Conservation (phyloP, 306 rosid species). For the Bauhinia variegata region DNA sequence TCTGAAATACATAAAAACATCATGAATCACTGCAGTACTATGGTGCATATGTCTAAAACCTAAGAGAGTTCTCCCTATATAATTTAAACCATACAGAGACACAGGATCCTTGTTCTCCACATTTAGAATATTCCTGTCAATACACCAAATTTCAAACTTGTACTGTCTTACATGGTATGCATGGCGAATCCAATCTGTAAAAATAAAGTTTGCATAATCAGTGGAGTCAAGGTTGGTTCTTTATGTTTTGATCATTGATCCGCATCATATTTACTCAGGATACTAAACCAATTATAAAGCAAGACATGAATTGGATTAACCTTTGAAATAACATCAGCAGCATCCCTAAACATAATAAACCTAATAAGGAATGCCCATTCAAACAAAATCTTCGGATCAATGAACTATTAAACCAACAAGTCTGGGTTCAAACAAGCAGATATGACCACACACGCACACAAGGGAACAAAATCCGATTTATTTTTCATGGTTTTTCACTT, state of each 20-base stretch:
- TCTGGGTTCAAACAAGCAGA: background rate
- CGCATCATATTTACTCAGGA: constrained; percentile 18
- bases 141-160: background rate
- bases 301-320: background rate
- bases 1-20: background rate
- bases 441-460: background rate
- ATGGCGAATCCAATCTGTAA: background rate
- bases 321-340: constrained; percentile 7
- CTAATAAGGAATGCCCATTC: background rate
- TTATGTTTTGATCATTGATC: background rate
- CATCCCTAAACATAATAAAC: constrained; percentile 15
- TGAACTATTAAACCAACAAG: background rate
- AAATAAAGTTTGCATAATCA: constrained; percentile 7
- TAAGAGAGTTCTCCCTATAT: background rate
- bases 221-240: background rate
- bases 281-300: background rate
- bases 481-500: background rate
- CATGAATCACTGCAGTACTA: too few relatives aligned
- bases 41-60: too few relatives aligned
- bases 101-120: background rate
- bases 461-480: constrained; percentile 20
- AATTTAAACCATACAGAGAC: background rate
- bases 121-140: background rate
- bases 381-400: background rate
- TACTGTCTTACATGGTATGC: background rate